These are phyloP conservation scores for Torulaspora gathmanii DNA, from an alignment of 805 yeast species.

Conservation along the genomic window DNA sequence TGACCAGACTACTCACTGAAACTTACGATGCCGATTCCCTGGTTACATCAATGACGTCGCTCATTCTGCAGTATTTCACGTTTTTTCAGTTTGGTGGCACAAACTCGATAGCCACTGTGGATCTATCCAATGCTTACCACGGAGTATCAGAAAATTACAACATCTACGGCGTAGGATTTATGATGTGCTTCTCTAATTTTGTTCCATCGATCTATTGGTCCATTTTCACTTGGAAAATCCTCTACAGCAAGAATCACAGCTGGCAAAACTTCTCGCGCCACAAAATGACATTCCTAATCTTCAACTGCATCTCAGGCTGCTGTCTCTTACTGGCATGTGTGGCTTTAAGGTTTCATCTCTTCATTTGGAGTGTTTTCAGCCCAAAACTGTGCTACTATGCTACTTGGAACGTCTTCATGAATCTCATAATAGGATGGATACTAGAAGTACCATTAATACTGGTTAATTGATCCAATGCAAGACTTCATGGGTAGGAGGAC, in stretches of 20 bases:
- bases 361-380: slow-evolving; percentile 96
- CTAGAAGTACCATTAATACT: slow-evolving; percentile 17
- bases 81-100: slow-evolving; percentile 90
- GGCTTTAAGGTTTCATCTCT: slow-evolving; percentile 73
- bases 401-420: slow-evolving; percentile 63
- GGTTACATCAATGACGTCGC: slow-evolving; percentile 17
- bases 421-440: slow-evolving; percentile 39
- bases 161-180: slow-evolving; percentile 62
- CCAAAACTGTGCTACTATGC: slow-evolving; percentile 81
- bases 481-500: background rate
- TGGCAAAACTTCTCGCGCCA: slow-evolving; percentile 16
- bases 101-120: slow-evolving; percentile 86
- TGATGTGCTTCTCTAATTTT: slow-evolving; percentile 83
- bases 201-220: slow-evolving; percentile 83
- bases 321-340: slow-evolving; percentile 66
- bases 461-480: background rate
- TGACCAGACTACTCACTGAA: slow-evolving; percentile 8
- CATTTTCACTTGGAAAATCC: slow-evolving; percentile 29
- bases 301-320: slow-evolving; percentile 56
- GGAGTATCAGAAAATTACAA: slow-evolving; percentile 67
- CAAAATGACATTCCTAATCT: slow-evolving; percentile 38
- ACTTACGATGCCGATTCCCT: slow-evolving; percentile 11
- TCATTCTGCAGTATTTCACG: slow-evolving; percentile 65
- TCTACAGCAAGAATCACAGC: slow-evolving; percentile 11
- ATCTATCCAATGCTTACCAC: slow-evolving; percentile 86